Percentiles rank a stretch among this genome's conserved stretches.
These are phyloP conservation scores for Crithidia expoeki DNA, from an alignment of 208 protist genomes.

Conservation along the genomic window DNA sequence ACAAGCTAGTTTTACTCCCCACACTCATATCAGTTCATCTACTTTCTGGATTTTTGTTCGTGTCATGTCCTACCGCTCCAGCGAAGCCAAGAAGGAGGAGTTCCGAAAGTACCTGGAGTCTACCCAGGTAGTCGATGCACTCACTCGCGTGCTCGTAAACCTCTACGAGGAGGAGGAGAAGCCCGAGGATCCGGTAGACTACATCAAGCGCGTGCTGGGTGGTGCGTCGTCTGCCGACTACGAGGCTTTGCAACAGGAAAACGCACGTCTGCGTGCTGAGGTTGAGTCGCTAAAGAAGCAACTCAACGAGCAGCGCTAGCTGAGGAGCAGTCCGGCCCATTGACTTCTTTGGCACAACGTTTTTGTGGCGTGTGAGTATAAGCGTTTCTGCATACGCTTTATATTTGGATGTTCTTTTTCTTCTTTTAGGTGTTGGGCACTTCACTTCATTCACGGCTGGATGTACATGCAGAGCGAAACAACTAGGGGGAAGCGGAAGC, in stretches of 20 bases:
- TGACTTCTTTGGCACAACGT: not conserved
- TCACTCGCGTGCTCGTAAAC: conserved; percentile 93
- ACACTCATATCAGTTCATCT: no score
- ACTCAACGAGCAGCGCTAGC: conserved; percentile 47
- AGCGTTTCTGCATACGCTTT: no score
- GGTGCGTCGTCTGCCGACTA: conserved; percentile 89
- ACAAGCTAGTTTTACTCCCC: no score
- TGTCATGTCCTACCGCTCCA: conserved; percentile 94
- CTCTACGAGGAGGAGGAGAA: conserved; percentile 94
- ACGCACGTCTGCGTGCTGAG: conserved; percentile 81
- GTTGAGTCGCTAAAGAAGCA: conserved; percentile 83
- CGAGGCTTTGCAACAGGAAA: conserved; percentile 86
- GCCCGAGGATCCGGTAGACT: conserved; percentile 92
- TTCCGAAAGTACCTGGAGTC: conserved; percentile 95
- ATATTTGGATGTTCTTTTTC: not conserved
- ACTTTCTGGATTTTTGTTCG: no score
- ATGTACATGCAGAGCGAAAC: no score
- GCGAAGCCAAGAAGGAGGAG: conserved; percentile 95
- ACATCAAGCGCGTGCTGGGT: conserved; percentile 92
- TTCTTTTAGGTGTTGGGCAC: no score
- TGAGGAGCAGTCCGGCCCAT: not conserved
- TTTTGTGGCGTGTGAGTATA: no score
- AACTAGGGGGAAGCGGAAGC: no score
- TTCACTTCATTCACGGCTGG: no score
- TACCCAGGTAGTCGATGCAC: conserved; percentile 91